Evolutionary conservation across 805 yeast genomes (phyloP).

Genomic region (Pichia deserticola): DNA sequence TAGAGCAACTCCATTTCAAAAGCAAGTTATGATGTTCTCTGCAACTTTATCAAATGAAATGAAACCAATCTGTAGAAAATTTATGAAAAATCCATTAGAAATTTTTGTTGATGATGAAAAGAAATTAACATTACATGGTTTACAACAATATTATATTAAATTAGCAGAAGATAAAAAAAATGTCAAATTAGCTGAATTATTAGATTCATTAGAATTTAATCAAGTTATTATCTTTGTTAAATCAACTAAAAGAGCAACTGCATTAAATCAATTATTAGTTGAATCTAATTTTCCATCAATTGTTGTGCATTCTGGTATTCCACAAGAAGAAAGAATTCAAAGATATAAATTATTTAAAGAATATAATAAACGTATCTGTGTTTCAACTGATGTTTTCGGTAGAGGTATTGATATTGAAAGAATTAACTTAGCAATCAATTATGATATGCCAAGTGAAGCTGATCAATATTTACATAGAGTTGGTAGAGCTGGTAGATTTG

Average conservation of each 20-base stretch:
- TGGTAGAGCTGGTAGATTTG: constrained; percentile 99
- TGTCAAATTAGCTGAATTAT: constrained; percentile 82
- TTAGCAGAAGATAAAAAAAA: constrained; percentile 88
- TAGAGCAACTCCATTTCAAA: constrained; percentile 95
- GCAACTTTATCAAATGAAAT: constrained; percentile 93
- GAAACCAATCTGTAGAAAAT: constrained; percentile 94
- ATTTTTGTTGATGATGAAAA: constrained; percentile 97
- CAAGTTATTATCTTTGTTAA: constrained; percentile 96
- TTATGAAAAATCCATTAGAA: constrained; percentile 96
- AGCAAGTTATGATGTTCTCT: constrained; percentile 99
- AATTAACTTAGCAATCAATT: constrained; percentile 95
- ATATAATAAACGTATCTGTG: constrained; percentile 97
- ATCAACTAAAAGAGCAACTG: constrained; percentile 86
- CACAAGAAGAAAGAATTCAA: constrained; percentile 96
- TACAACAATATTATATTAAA: constrained; percentile 93
- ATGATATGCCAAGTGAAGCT: constrained; percentile 93
- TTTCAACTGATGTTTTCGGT: constrained; percentile 96
- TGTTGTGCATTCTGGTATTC: constrained; percentile 91
- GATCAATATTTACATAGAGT: constrained; percentile 98
- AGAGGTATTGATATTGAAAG: constrained; percentile 99
- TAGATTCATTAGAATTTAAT: constrained; percentile 92
- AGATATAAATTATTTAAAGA: constrained; percentile 95
- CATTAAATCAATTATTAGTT: constrained; percentile 78
- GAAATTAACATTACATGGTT: constrained; percentile 93
- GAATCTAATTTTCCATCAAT: constrained; percentile 96